Evolutionary conservation across 371 early-diverging fungal species (phyloP), one percentile per base, ranked within the genome.

Genomic region (Mucor ambiguus): DNA sequence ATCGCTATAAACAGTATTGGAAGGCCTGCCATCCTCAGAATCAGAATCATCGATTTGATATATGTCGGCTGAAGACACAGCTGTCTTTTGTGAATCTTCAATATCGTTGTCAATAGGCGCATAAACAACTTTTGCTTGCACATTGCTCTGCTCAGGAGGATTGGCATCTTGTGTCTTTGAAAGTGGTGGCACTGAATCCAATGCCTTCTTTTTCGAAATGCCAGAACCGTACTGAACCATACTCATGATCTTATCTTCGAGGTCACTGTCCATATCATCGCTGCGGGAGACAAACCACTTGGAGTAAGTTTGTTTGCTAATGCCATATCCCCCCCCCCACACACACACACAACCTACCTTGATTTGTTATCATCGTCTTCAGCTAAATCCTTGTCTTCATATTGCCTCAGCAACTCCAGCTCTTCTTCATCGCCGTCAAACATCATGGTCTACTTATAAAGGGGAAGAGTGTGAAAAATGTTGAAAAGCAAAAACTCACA

Each of bases 191-290:
- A 7, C 14, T 22, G 60, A 22, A 10, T 16, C 22, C 32, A 37
- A 2, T n/a, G 56, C 9, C 22, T 20, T 30, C 30, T 60, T 68
- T 48, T 59, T 46, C 24, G 54, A 22, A 9, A 67, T 24, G 26
- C 63, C 66, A 16, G 65, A 30, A 14, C 38, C 60, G 32, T 67
- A 74, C 18, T 70, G 64, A 1, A 64, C 61, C 58, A 61, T 52
- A 32, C 74, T 74, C 70, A 74, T 59, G 38, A 74, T 74, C 54
- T 65, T 67, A 26, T 61, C 70, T 62, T 74, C 74, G 0, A 67
- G 43, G 41, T 74, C 74, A 22, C 74, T 74, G 48, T 74, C 74
- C 54, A 74, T 63, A 8, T 54, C 67, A 58, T 73, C 73, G 29
- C 74, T 74, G 29, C 7, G 37, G 35, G 35, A 33, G 9, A 5